phyloP scores from a whole-genome alignment of 2,329 filamentous ascomycete genomes.

The Polychaeton citri region DNA sequence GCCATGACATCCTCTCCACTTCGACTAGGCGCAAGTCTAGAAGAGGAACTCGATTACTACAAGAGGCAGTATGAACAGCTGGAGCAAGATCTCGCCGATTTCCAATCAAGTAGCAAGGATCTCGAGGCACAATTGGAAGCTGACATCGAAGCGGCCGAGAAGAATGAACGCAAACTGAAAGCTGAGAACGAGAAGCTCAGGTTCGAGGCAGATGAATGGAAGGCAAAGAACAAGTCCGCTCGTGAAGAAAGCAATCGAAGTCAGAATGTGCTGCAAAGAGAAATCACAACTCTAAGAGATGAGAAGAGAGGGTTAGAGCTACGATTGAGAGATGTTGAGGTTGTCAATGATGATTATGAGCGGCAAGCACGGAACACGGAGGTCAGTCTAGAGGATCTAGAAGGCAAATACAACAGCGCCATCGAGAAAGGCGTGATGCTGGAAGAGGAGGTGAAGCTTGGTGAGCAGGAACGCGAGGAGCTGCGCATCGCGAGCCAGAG shows the following conservation, averaged over 20 bases:
- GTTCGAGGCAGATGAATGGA: conserved; percentile 97
- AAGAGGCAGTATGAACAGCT: conserved; percentile 90
- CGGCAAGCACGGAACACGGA: conserved; percentile 90
- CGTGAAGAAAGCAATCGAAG: conserved; percentile 76
- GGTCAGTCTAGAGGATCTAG: conserved; percentile 89
- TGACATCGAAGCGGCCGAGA: conserved; percentile 90
- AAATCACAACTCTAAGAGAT: conserved; percentile 84
- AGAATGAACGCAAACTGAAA: conserved; percentile 71
- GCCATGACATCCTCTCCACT: conserved; percentile 23
- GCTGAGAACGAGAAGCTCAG: conserved; percentile 73
- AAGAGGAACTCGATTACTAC: conserved; percentile 84
- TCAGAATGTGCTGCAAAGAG: conserved; percentile 81
- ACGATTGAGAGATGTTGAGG: conserved; percentile 84
- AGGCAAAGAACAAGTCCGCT: conserved; percentile 94
- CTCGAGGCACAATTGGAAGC: conserved; percentile 90
- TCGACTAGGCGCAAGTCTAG: conserved; percentile 27
- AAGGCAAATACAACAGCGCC: conserved; percentile 90
- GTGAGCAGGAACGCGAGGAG: conserved; percentile 80
- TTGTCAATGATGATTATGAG: conserved; percentile 97
- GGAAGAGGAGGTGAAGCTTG: conserved; percentile 84
- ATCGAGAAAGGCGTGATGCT: conserved; percentile 87
- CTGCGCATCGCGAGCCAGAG: conserved; percentile 85
- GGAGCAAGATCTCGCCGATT: conserved; percentile 82
- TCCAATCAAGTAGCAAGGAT: conserved; percentile 86
- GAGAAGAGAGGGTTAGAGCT: conserved; percentile 68